A percentile compares a stretch with the other conserved stretches of the same genome.
Conservation (phyloP, 2,329 filamentous ascomycete genomes). For the Dendrostoma leiphaemia region DNA sequence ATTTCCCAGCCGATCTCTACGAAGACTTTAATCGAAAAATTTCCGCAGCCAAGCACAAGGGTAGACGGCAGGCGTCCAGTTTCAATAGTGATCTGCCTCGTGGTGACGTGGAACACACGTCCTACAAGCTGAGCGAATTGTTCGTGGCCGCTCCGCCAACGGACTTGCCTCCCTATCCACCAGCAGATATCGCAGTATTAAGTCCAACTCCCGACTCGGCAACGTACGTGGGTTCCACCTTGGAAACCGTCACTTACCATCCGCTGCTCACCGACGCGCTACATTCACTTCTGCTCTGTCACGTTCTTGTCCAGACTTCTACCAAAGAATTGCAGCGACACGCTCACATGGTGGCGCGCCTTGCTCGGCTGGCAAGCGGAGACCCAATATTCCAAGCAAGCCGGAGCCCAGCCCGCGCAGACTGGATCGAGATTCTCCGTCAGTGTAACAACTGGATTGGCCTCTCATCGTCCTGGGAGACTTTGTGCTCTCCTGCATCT, state of each 20-base stretch:
- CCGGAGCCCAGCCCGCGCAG: constrained; percentile 68
- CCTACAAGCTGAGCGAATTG: constrained; percentile 56
- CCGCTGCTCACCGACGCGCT: constrained; percentile 76
- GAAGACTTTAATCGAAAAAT: constrained; percentile 58
- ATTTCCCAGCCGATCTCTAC: constrained; percentile 58
- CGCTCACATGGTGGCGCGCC: constrained; percentile 76
- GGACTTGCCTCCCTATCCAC: constrained; percentile 67
- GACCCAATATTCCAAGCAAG: constrained; percentile 78
- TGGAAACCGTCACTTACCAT: constrained; percentile 74
- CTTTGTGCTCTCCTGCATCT: constrained; percentile 62
- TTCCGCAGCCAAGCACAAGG: constrained; percentile 51
- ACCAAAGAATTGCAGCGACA: constrained; percentile 75
- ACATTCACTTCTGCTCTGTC: constrained; percentile 74
- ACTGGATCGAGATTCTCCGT: constrained; percentile 76
- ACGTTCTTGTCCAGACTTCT: constrained; percentile 77
- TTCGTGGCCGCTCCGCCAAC: constrained; percentile 67
- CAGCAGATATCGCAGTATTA: constrained; percentile 34
- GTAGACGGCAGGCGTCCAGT: constrained; percentile 35
- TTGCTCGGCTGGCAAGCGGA: constrained; percentile 71
- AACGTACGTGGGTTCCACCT: constrained; percentile 34
- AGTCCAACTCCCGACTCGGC: constrained; percentile 25
- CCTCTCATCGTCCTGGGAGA: constrained; percentile 66
- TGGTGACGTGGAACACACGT: constrained; percentile 33
- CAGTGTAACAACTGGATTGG: constrained; percentile 68
- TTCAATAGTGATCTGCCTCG: constrained; percentile 12